Evolutionary conservation across 805 yeast genomes (phyloP).

Genomic region (Naumovozyma castellii): DNA sequence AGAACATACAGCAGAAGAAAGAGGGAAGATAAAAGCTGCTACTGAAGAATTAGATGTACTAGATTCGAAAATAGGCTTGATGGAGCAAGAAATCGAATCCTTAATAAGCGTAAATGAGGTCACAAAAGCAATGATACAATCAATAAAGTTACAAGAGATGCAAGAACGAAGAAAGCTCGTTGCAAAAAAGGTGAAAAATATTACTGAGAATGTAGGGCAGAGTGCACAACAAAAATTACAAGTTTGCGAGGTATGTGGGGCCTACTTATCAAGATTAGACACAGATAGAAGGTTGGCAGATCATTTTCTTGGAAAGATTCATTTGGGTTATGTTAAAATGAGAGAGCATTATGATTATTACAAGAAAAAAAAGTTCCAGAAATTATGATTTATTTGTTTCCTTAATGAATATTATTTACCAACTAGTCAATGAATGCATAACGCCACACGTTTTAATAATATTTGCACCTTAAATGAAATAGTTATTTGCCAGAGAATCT

Average conservation of each 20-base stretch:
- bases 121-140: conserved; percentile 41
- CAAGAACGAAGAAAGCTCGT: conserved; percentile 41
- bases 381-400: not conserved
- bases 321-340: conserved; percentile 72
- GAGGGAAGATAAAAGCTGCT: conserved; percentile 43
- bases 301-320: conserved; percentile 82
- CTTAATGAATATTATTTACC: not conserved
- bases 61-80: conserved; percentile 55
- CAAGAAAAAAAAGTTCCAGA: conserved; percentile 5
- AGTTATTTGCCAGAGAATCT: too few species aligned
- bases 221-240: conserved; percentile 84
- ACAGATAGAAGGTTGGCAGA: conserved; percentile 83
- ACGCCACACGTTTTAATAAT: too few species aligned
- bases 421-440: too few species aligned
- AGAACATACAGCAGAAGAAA: conserved; percentile 63
- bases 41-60: conserved; percentile 50
- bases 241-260: conserved; percentile 86
- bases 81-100: conserved; percentile 54
- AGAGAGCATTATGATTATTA: conserved; percentile 39
- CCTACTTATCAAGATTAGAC: conserved; percentile 74
- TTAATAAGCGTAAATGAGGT: conserved; percentile 43
- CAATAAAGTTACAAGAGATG: conserved; percentile 37
- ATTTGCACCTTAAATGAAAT: too few species aligned
- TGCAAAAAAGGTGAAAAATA: conserved; percentile 46
- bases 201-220: conserved; percentile 69